A percentile compares a stretch with the other conserved stretches of the same genome.
Evolutionary conservation across 2,329 filamentous ascomycete species (phyloP).

Genomic region (Aspergillus ochraceoroseus): DNA sequence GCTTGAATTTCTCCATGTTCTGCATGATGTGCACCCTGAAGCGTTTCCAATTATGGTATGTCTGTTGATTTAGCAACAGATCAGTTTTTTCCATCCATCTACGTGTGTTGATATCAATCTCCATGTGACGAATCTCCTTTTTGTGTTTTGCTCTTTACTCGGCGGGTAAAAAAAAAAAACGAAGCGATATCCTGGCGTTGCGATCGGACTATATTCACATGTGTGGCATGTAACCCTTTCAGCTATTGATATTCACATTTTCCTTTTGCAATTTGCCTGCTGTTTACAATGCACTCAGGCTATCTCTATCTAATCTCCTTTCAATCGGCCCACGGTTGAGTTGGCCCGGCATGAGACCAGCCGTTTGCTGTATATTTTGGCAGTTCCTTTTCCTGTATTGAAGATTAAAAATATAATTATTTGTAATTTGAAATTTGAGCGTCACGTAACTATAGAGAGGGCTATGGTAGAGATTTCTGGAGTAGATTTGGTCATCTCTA

Average conservation of each 20-base stretch:
- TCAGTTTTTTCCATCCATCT: slow-evolving; percentile 5
- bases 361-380: slow-evolving; percentile 16
- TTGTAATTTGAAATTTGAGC: neutral
- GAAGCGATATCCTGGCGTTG: slow-evolving; percentile 17
- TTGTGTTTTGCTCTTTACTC: slow-evolving; percentile 8
- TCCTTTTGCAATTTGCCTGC: too few species aligned
- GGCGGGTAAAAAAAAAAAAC: too few species aligned
- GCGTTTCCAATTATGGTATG: slow-evolving; percentile 6
- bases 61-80: slow-evolving; percentile 12
- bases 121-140: slow-evolving; percentile 23
- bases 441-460: neutral
- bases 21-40: slow-evolving; percentile 7
- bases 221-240: neutral
- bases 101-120: slow-evolving; percentile 21
- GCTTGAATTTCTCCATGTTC: slow-evolving; percentile 2
- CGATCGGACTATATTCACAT: slow-evolving; percentile 3
- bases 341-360: neutral
- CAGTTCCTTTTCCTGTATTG: slow-evolving; percentile 19
- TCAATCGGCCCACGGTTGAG: too few species aligned
- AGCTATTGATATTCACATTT: neutral
- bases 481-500: too few species aligned
- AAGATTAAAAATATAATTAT: slow-evolving; percentile 15
- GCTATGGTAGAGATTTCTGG: neutral
- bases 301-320: too few species aligned
- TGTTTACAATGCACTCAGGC: too few species aligned